Conservation (phyloP, 225 moss, liverwort and hornwort species). For the Climacium dendroides region DNA sequence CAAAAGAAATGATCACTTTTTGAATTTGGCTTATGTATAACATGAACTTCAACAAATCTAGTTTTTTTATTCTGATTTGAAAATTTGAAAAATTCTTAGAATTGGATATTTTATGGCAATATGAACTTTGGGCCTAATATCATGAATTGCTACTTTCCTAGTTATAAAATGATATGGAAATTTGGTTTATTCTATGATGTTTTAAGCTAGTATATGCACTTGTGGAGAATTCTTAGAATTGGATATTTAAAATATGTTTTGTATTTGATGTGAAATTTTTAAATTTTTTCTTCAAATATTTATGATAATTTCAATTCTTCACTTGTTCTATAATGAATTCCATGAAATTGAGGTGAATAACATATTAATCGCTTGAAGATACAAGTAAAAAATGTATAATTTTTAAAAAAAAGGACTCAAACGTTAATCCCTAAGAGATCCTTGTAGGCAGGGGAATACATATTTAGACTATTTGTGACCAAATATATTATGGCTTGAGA, state of each 20-base stretch:
- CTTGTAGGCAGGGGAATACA: rapidly evolving
- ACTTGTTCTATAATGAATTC: background rate
- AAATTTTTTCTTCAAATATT: no score
- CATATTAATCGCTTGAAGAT: rapidly evolving
- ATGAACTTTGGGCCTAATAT: no score
- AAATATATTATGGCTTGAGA: no score
- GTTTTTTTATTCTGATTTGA: rapidly evolving
- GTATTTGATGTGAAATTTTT: background rate
- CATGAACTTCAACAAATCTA: background rate
- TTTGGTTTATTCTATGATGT: background rate
- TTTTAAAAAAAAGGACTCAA: rapidly evolving
- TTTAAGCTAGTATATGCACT: background rate
- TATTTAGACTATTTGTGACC: background rate
- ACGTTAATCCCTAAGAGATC: background rate
- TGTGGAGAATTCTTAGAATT: no score
- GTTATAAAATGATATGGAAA: background rate
- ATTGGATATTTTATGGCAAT: background rate
- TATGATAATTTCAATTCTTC: no score
- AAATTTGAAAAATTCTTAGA: background rate
- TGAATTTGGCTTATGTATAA: background rate
- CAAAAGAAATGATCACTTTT: background rate
- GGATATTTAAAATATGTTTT: background rate
- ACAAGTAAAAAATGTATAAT: background rate
- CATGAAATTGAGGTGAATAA: background rate
- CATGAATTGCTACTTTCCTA: rapidly evolving